Conservation (phyloP, 345 rosid genomes). For the Salix exigua region DNA sequence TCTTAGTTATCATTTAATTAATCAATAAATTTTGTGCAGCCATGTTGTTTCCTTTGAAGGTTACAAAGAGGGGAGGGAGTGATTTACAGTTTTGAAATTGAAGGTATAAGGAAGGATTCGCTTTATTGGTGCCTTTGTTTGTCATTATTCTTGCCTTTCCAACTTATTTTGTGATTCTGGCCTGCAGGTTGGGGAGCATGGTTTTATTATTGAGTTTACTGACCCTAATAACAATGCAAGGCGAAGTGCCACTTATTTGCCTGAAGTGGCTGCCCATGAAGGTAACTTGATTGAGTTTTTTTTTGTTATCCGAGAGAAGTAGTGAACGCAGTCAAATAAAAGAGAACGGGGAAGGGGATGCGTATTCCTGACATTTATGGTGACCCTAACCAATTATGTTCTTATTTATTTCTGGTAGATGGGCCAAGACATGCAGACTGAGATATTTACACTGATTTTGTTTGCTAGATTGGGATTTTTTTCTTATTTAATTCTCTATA, state of each 20-base stretch:
- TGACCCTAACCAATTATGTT: neutral
- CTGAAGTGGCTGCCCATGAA: conserved; percentile 98
- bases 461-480: too few relatives aligned
- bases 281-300: conserved; percentile 28
- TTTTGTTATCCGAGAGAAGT: neutral
- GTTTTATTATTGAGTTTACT: conserved; percentile 81
- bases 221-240: conserved; percentile 62
- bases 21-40: neutral
- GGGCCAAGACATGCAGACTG: neutral
- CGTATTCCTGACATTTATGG: neutral
- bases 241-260: conserved; percentile 91
- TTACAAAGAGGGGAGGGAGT: too few relatives aligned
- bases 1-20: neutral
- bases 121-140: neutral
- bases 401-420: neutral
- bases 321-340: neutral
- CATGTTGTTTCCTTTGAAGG: too few relatives aligned
- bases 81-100: too few relatives aligned
- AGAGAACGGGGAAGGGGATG: neutral
- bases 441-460: neutral
- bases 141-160: neutral
- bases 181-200: conserved; percentile 81
- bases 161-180: conserved; percentile 5
- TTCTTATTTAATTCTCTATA: neutral
- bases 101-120: neutral